These are phyloP conservation scores for Rubia tinctorum DNA, from an alignment of 305 asterid species.

Conservation along the genomic window DNA sequence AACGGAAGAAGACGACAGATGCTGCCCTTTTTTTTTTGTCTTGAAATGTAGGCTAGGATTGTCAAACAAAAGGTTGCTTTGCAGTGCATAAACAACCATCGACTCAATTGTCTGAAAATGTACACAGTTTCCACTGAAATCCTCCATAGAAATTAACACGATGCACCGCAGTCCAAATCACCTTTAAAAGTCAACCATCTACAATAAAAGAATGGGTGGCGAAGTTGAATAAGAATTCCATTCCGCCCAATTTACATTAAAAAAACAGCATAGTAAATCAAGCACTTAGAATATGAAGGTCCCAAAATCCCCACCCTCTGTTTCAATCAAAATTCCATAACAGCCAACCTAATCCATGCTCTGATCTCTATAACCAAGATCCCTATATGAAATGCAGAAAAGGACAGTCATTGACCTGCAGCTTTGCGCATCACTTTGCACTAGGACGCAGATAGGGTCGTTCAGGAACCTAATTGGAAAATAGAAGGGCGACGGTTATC, in stretches of 20 bases:
- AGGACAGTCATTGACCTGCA: not conserved
- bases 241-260: not conserved
- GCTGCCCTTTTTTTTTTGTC: not conserved
- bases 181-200: slow-evolving; percentile 61
- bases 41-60: not conserved
- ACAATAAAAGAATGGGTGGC: slow-evolving; percentile 29
- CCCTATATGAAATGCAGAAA: not conserved
- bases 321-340: not conserved
- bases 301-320: slow-evolving; percentile 24
- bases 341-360: not conserved
- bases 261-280: not conserved
- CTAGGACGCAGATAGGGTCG: not conserved
- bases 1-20: not conserved
- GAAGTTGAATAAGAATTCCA: slow-evolving; percentile 13
- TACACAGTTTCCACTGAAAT: slow-evolving; percentile 26
- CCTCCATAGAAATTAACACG: slow-evolving; percentile 40
- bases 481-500: slow-evolving; percentile 3
- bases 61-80: not conserved
- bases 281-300: not conserved
- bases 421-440: not conserved
- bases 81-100: slow-evolving; percentile 6
- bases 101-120: slow-evolving; percentile 15
- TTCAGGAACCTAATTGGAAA: not conserved
- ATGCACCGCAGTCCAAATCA: slow-evolving; percentile 49
- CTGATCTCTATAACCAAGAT: not conserved